A percentile compares a stretch with the other conserved stretches of the same genome.
These are phyloP conservation scores for Leavenworthia alabamica DNA, from an alignment of 345 rosid species.

Conservation along the genomic window DNA sequence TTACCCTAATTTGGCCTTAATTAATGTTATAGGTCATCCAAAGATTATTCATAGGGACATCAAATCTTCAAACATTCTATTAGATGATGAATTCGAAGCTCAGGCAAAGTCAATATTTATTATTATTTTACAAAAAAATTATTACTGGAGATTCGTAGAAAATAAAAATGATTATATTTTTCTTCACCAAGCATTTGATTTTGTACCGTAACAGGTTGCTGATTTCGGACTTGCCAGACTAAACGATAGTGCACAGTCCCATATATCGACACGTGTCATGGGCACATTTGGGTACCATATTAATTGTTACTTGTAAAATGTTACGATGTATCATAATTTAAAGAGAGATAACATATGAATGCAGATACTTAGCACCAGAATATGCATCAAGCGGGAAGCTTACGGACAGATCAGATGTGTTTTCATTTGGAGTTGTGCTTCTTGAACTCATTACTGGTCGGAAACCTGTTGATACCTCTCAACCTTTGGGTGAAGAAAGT, in stretches of 20 bases:
- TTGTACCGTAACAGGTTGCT: slow-evolving; percentile 54
- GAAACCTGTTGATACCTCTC: slow-evolving; percentile 77
- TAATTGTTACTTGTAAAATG: not conserved
- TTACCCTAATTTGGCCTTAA: not conserved
- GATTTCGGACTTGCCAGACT: slow-evolving; percentile 97
- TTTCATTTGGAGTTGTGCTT: slow-evolving; percentile 91
- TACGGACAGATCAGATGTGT: slow-evolving; percentile 72
- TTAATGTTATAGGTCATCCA: slow-evolving; percentile 41
- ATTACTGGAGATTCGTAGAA: not conserved
- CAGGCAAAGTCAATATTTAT: slow-evolving; percentile 27
- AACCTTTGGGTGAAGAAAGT: slow-evolving; percentile 94
- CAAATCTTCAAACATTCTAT: slow-evolving; percentile 62
- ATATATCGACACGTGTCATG: slow-evolving; percentile 97
- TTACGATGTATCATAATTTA: not conserved
- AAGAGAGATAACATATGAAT: not conserved
- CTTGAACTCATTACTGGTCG: slow-evolving; percentile 92
- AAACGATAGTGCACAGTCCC: slow-evolving; percentile 63
- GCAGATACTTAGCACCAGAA: slow-evolving; percentile 69
- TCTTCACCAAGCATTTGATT: slow-evolving; percentile 9
- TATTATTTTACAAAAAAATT: not conserved
- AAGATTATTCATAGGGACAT: slow-evolving; percentile 73
- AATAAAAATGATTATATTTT: no score
- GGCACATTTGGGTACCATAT: slow-evolving; percentile 78
- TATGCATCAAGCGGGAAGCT: slow-evolving; percentile 73
- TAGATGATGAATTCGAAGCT: slow-evolving; percentile 57